These are phyloP conservation scores for Zygoascus bituminiphila DNA, from an alignment of 805 yeast genomes.

Conservation along the genomic window DNA sequence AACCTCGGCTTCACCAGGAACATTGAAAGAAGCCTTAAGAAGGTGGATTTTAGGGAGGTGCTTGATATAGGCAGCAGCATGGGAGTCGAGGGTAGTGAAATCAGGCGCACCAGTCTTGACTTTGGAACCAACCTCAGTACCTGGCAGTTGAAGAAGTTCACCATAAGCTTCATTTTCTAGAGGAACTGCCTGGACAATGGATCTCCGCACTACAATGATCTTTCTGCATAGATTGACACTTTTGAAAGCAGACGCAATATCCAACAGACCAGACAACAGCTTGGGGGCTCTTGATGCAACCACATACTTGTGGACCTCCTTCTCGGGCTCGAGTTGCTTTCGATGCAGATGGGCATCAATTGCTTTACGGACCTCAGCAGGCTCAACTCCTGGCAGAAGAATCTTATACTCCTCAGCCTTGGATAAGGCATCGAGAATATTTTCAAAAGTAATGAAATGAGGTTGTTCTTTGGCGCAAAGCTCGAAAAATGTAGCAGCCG, in stretches of 20 bases:
- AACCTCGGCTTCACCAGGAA: slow-evolving; percentile 74
- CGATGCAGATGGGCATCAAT: slow-evolving; percentile 55
- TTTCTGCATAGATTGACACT: slow-evolving; percentile 53
- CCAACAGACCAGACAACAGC: slow-evolving; percentile 63
- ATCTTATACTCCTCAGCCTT: slow-evolving; percentile 56
- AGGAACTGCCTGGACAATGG: slow-evolving; percentile 67
- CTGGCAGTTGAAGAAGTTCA: slow-evolving; percentile 76
- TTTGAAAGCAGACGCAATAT: slow-evolving; percentile 75
- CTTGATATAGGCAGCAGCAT: slow-evolving; percentile 17
- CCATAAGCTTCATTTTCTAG: slow-evolving; percentile 41
- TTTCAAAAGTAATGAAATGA: slow-evolving; percentile 44
- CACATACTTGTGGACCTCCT: slow-evolving; percentile 40
- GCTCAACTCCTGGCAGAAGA: slow-evolving; percentile 34
- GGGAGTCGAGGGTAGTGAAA: slow-evolving; percentile 5
- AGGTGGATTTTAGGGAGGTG: slow-evolving; percentile 63
- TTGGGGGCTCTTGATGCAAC: slow-evolving; percentile 57
- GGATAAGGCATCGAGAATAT: slow-evolving; percentile 51
- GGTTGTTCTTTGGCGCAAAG: slow-evolving; percentile 55
- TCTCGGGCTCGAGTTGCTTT: slow-evolving; percentile 26
- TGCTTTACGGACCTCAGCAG: slow-evolving; percentile 42
- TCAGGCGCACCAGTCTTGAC: slow-evolving; percentile 10
- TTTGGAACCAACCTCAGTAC: slow-evolving; percentile 32
- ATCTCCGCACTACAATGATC: slow-evolving; percentile 59
- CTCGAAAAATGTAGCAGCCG: slow-evolving; percentile 75
- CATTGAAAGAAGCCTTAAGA: slow-evolving; percentile 63